A percentile compares a stretch with the other conserved stretches of the same genome.
phyloP scores from a whole-genome alignment of 805 yeast genomes.

The Jamesozyma rosinii region DNA sequence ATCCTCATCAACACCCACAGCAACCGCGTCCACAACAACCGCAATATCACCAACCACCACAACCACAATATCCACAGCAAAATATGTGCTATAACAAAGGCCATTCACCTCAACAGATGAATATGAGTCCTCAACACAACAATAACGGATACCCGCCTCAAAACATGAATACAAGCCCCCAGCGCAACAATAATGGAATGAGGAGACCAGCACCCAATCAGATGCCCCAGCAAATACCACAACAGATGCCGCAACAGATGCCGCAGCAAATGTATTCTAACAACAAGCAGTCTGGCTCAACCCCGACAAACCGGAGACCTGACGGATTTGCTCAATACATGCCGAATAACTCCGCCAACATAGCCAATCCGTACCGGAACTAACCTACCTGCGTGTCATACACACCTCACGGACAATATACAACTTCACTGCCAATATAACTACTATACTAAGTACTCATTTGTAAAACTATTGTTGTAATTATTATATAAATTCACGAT shows the following conservation, averaged over 20 bases:
- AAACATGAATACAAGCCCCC: not conserved
- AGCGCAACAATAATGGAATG: not conserved
- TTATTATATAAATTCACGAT: no score
- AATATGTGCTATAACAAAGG: no score
- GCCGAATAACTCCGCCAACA: conserved; percentile 8
- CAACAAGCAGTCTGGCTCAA: not conserved
- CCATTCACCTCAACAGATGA: no score
- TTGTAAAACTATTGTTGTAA: no score
- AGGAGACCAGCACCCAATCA: not conserved
- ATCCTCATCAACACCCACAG: not conserved
- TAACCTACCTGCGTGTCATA: no score
- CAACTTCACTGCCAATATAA: no score
- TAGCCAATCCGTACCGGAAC: not conserved
- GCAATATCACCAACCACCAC: not conserved
- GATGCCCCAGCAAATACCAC: not conserved
- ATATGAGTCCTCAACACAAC: not conserved
- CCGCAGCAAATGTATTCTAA: not conserved
- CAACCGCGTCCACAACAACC: no score
- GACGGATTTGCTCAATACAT: conserved; percentile 23
- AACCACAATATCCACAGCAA: not conserved
- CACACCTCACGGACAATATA: no score
- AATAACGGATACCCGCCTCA: no score
- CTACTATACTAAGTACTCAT: no score
- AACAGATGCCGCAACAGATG: not conserved
- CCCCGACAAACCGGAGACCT: conserved; percentile 4